Evolutionary conservation across 495 filamentous ascomycete species (phyloP), one percentile per base, ranked within the genome.

Genomic region (Penicillium argentinense): DNA sequence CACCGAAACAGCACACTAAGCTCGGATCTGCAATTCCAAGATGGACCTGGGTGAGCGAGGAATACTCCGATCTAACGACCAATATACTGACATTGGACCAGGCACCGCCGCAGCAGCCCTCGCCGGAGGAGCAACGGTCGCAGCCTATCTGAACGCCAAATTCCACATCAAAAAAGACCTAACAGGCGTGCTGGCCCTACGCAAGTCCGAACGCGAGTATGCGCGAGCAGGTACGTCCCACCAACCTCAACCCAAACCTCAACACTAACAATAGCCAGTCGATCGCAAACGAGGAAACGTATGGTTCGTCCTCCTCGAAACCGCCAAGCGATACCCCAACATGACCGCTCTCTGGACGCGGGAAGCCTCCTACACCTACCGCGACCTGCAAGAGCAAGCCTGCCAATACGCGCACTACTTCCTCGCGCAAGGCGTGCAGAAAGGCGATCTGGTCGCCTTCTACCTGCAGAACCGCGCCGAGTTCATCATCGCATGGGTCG

Each of bases 81-180:
- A 23, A 5, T 33, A 23, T 11, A 41, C 3, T 37, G n/a, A n/a
- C n/a, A n/a, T n/a, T n/a, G n/a, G n/a, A 4, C 14, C 14, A 63
- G 60, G 50, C 16, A 56, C 60, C 18, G 48, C 54, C 13, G 57
- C 54, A 33, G 60, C 60, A 25, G 57, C 54, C 2, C 34, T 77
- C 26, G 72, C 81, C 8, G 68, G 63, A 17, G 66, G 64, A 5
- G 56, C 67, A 2, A 77, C 78, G 7, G 64, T 67, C 13, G 73
- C 76, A 22, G 71, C 74, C 12, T 91, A 91, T 58, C 68, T 88
- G 36, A 80, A 90, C 51, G 87, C 82, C 41, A 88, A 86, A 70
- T 83, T 77, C 42, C 77, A 84, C 56, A 45, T 90, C 38, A 47
- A 56, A 23, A 82, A 88, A 56, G 86, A 90, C 62, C 32, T 85